These are phyloP conservation scores for Ampelomyces quisqualis DNA, from an alignment of 2,329 filamentous ascomycete genomes.

Conservation along the genomic window DNA sequence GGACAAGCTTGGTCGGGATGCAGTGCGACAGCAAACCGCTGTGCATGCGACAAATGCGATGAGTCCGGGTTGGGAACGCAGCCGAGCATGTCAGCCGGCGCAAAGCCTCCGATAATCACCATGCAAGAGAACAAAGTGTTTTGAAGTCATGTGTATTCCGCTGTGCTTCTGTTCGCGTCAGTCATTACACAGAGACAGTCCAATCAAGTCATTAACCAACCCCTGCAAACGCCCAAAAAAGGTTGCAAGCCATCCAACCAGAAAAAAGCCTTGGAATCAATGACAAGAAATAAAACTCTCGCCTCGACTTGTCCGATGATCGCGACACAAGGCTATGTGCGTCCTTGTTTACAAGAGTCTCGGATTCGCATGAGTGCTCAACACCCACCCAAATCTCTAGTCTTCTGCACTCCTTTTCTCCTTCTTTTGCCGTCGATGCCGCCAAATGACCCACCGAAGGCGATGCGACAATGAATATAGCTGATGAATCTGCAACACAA, in stretches of 20 bases:
- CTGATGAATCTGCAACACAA: constrained; percentile 28
- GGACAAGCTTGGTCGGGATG: background rate
- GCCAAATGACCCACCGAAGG: constrained; percentile 27
- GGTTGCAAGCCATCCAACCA: constrained; percentile 1
- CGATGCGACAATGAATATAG: constrained; percentile 16
- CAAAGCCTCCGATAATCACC: background rate
- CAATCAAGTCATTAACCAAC: constrained; percentile 7
- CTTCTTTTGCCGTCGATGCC: constrained; percentile 8
- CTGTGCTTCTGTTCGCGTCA: constrained; percentile 14
- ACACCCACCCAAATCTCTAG: constrained; percentile 18
- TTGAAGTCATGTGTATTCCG: constrained; percentile 17
- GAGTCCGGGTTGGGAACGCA: no score
- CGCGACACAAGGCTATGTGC: background rate
- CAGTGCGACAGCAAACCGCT: background rate
- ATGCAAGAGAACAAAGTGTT: constrained; percentile 3
- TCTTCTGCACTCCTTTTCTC: constrained; percentile 3
- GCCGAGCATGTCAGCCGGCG: background rate
- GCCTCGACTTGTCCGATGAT: no score
- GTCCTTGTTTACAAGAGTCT: no score
- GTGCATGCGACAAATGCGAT: background rate
- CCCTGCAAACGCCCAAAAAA: constrained; percentile 1
- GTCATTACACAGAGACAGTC: constrained; percentile 32
- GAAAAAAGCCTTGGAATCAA: background rate
- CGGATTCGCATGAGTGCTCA: constrained; percentile 17
- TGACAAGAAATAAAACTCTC: constrained; percentile 2